phyloP scores from a whole-genome alignment of 768 basidiomycete species.

The Candolleomyces aberdarensis region DNA sequence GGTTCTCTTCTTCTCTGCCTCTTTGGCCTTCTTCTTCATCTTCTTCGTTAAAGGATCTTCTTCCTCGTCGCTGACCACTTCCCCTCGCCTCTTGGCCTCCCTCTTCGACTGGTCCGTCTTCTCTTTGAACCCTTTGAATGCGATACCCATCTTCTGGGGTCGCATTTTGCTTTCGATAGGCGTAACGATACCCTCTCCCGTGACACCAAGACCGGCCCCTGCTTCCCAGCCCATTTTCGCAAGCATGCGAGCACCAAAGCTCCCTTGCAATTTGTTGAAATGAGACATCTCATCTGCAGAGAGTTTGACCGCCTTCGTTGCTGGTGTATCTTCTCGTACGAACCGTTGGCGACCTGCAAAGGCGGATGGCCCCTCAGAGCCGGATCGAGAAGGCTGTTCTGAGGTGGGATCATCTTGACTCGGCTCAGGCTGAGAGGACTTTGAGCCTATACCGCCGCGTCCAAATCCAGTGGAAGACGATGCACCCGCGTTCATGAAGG shows the following conservation, averaged over 20 bases:
- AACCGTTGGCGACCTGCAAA: constrained; percentile 42
- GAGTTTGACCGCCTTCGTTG: constrained; percentile 52
- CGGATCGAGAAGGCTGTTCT: constrained; percentile 17
- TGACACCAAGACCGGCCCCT: constrained; percentile 72
- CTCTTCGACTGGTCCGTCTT: constrained; percentile 80
- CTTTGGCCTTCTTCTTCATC: constrained; percentile 50
- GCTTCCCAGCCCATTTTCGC: constrained; percentile 95
- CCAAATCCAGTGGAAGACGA: constrained; percentile 4
- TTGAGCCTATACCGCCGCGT: constrained; percentile 38
- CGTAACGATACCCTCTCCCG: constrained; percentile 80
- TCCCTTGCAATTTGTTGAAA: constrained; percentile 72
- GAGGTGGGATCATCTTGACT: constrained; percentile 8
- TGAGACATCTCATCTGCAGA: constrained; percentile 70
- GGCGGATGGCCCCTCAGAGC: constrained; percentile 35
- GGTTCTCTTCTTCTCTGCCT: constrained; percentile 57
- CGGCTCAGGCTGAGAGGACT: constrained; percentile 1
- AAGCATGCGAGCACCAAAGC: constrained; percentile 87
- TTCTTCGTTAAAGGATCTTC: constrained; percentile 46
- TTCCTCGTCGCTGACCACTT: constrained; percentile 73
- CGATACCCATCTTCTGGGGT: constrained; percentile 84
- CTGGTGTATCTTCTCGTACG: constrained; percentile 46
- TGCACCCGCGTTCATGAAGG: constrained; percentile 4
- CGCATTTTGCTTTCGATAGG: constrained; percentile 85
- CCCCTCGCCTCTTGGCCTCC: constrained; percentile 76
- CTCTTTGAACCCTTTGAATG: constrained; percentile 84